Conservation (phyloP, 352 stramenopile species). For the Blastocystis sp. region DNA sequence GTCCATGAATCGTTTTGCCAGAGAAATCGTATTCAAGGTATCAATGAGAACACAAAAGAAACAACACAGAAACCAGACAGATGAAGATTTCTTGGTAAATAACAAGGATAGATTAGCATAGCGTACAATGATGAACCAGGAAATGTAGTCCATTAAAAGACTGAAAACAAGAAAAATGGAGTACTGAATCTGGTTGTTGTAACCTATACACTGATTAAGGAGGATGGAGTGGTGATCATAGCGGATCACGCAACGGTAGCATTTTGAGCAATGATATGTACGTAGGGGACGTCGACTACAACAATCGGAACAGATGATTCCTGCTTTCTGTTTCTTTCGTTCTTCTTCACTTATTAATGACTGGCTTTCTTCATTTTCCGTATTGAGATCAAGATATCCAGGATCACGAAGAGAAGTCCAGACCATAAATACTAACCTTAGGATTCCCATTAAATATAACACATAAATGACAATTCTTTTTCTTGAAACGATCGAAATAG, state of each 20-base stretch:
- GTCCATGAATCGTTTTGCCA: conserved; percentile 47
- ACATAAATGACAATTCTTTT: not conserved
- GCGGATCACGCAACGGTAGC: conserved; percentile 33
- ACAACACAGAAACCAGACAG: not conserved
- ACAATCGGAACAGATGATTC: conserved; percentile 21
- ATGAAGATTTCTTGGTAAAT: not conserved
- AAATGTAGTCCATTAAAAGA: conserved; percentile 22
- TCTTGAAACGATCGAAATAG: not conserved
- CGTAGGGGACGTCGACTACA: conserved; percentile 37
- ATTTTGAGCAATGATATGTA: conserved; percentile 39
- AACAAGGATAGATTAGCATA: not conserved
- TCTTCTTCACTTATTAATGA: conserved; percentile 14
- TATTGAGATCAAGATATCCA: conserved; percentile 33
- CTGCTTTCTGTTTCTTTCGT: conserved; percentile 5
- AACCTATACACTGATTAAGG: conserved; percentile 50
- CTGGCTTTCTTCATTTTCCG: conserved; percentile 31
- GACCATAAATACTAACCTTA: conserved; percentile 47
- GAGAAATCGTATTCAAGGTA: conserved; percentile 6
- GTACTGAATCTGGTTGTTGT: conserved; percentile 54
- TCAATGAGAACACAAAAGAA: not conserved
- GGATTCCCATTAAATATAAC: not conserved
- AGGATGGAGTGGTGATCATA: conserved; percentile 57
- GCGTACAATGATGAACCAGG: conserved; percentile 16
- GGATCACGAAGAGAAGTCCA: not conserved
- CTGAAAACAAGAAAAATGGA: conserved; percentile 46